Evolutionary conservation across 768 basidiomycete genomes (phyloP), one percentile per base, ranked within the genome.

Genomic region (Russula vinacea): DNA sequence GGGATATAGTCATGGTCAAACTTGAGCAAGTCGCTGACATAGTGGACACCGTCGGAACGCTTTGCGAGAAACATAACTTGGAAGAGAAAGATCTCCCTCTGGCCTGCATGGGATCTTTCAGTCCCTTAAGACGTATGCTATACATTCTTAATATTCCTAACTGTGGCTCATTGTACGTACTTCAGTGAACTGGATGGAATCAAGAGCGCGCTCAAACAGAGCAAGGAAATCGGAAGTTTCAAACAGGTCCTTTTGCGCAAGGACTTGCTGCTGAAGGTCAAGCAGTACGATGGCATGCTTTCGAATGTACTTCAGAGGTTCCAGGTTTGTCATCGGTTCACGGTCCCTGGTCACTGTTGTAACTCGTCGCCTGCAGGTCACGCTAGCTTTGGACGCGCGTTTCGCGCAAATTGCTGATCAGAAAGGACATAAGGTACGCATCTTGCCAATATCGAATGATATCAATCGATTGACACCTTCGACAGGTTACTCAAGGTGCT

Each of bases 251-350:
- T 58, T 1, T 52, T 42, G 13, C 56, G 51, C 3, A 42, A 19
- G 16, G 62, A 64, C 17, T n/a, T 64, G 39, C 56, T 58, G 1
- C 26, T 16, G 26, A 49, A 26, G 9, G 51, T 64, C 7, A 64
- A n/a, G 57, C 26, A 47, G 1, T 59, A 58, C 33, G 58, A 65
- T 33, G 44, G 5, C 29, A 35, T 37, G 51, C 14, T 65, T 14
- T 45, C 44, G 10, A 32, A 50, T 8, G 33, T 56, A 24, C 24
- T 65, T 37, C 40, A 54, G 14, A 39, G 2, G 9, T 60, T 58
- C 42, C 35, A 54, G 10, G 58, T 65, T 7, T 10, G 57, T 58
- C 19, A 1, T 33, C 19, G 2, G 11, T n/a, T 14, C 11, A 6
- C 26, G 2, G 35, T 47, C 8, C 8, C 35, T 5, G 14, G 19